Evolutionary conservation across 495 filamentous ascomycete genomes (phyloP).

Genomic region (Aspergillus homomorphus): DNA sequence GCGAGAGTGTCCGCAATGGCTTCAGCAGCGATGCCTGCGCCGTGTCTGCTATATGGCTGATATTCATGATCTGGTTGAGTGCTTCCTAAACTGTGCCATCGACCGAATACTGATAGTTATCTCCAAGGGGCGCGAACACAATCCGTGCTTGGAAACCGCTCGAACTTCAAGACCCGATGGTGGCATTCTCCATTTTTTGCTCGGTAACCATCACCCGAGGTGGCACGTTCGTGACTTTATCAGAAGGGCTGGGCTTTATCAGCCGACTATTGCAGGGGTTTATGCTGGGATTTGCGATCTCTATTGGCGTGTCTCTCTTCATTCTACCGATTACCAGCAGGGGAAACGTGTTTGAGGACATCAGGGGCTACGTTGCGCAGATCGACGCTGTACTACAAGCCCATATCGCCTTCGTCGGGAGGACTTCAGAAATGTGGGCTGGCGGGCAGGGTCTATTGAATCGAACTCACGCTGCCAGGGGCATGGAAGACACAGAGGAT

Average conservation of each 20-base stretch:
- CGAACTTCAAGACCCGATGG: constrained; percentile 64
- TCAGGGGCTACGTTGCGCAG: constrained; percentile 49
- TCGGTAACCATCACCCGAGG: constrained; percentile 52
- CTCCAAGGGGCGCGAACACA: constrained; percentile 28
- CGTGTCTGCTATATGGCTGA: constrained; percentile 72
- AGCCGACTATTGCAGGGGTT: constrained; percentile 57
- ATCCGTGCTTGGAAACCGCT: constrained; percentile 60
- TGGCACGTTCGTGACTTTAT: constrained; percentile 47
- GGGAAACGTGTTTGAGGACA: constrained; percentile 53
- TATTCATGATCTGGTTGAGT: constrained; percentile 67
- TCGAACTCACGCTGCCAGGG: constrained; percentile 24
- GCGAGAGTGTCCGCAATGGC: constrained; percentile 23
- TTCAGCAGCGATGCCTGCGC: constrained; percentile 58
- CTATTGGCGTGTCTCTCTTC: constrained; percentile 59
- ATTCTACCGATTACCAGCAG: constrained; percentile 64
- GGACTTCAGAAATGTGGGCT: constrained; percentile 23
- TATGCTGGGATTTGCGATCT: constrained; percentile 63
- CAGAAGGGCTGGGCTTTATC: constrained; percentile 50
- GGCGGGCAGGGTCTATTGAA: constrained; percentile 18
- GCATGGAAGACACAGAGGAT: constrained; percentile 17
- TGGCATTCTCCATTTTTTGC: constrained; percentile 66
- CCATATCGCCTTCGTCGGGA: constrained; percentile 57
- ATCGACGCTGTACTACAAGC: constrained; percentile 51
- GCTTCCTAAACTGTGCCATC: constrained; percentile 12
- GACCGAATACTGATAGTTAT: constrained; percentile 8